Evolutionary conservation across 208 protist genomes (phyloP), one percentile per base, ranked within the genome.

Genomic region (Trypanosoma congolense): DNA sequence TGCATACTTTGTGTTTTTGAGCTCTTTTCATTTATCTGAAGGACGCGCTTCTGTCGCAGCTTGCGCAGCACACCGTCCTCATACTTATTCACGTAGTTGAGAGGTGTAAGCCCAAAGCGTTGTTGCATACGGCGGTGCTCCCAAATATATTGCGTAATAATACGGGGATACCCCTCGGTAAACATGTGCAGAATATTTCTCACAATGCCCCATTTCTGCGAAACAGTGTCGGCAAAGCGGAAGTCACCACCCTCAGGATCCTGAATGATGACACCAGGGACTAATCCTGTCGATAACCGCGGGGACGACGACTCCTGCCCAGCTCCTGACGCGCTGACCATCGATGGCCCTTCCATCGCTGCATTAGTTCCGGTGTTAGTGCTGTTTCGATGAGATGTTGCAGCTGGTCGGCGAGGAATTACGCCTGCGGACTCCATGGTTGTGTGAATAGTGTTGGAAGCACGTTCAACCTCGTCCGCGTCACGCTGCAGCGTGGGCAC

Each of bases 181-280:
- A 88, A 88, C 84, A 95, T 95, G 72, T 95, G 88, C n/a, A 83
- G 47, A 10, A 95, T 92, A 66, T 92, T 92, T 35, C 82, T 80
- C 16, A 95, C 59, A 58, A 92, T 87, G 33, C 55, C 55, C 40
- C 77, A 58, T 45, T 77, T 71, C 47, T 83, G 67, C 14, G 26
- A 22, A 48, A 45, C 77, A 21, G 72, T 77, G 43, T 59, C 65
- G 18, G 84, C 75, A 58, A 80, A 77, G 25, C 50, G 30, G 54
- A 92, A 86, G 58, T 92, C 88, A 47, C 88, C 83, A 47, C 88
- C 84, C 54, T 95, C 84, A 9, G 84, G 83, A 64, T 92, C 84
- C 41, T 92, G 60, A 41, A 92, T 81, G 45, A 95, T 70, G 26
- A 87, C 47, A 56, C 78, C 76, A 21, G 73, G 57, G 31, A 45